Percentiles rank a stretch among this genome's conserved stretches.
Conservation (phyloP, 2,329 filamentous ascomycete genomes). For the Nemania bipapillata region DNA sequence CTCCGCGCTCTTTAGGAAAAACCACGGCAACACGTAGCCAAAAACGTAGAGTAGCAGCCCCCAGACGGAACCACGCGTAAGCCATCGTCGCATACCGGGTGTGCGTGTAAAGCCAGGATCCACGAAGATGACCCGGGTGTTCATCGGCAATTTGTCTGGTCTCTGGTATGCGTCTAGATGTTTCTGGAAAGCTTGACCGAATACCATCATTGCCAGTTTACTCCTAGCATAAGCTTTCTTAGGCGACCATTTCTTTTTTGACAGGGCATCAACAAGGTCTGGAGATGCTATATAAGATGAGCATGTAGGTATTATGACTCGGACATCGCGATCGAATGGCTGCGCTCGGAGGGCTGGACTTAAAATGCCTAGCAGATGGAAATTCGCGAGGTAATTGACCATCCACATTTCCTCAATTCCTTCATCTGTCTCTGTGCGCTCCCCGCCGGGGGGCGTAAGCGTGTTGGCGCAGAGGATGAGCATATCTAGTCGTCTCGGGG, state of each 20-base stretch:
- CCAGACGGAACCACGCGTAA: constrained; percentile 84
- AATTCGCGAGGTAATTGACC: constrained; percentile 94
- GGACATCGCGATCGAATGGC: constrained; percentile 91
- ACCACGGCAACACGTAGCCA: constrained; percentile 84
- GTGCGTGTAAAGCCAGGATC: constrained; percentile 89
- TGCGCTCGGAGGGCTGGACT: constrained; percentile 90
- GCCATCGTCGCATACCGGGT: constrained; percentile 85
- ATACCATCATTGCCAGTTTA: constrained; percentile 85
- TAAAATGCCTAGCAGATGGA: constrained; percentile 90
- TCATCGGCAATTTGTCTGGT: constrained; percentile 84
- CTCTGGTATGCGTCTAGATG: constrained; percentile 86
- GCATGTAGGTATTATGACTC: constrained; percentile 87
- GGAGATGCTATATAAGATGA: constrained; percentile 85
- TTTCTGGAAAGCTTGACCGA: constrained; percentile 90
- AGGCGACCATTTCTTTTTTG: constrained; percentile 65
- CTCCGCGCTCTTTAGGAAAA: constrained; percentile 84
- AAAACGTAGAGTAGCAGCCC: constrained; percentile 81
- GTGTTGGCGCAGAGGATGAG: constrained; percentile 87
- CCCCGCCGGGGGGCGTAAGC: constrained; percentile 73
- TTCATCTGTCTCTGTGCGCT: constrained; percentile 73
- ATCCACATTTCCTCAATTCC: constrained; percentile 92
- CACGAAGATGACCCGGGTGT: constrained; percentile 83
- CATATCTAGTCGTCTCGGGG: constrained; percentile 88
- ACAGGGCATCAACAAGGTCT: constrained; percentile 66
- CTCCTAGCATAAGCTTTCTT: constrained; percentile 70